Conservation (phyloP, 495 filamentous ascomycete genomes). For the Coniosporium apollinis region DNA sequence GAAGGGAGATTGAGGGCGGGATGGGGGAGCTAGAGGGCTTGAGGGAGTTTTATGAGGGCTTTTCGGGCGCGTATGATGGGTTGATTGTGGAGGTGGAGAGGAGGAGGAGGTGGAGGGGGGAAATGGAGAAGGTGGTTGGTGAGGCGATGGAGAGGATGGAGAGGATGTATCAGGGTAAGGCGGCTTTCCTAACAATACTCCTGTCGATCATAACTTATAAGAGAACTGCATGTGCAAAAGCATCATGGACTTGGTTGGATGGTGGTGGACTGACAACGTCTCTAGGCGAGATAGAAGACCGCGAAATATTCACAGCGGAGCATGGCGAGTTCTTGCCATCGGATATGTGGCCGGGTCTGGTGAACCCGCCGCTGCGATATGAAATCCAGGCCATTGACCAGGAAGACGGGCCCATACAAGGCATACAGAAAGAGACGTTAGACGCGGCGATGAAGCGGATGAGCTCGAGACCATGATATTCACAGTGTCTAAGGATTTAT, state of each 20-base stretch:
- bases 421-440: conserved; percentile 5
- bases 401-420: conserved; percentile 8
- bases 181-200: no score
- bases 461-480: conserved; percentile 11
- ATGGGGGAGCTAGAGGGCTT: conserved; percentile 59
- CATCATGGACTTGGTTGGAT: no score
- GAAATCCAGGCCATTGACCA: conserved; percentile 28
- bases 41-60: conserved; percentile 64
- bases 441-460: conserved; percentile 5
- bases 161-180: conserved; percentile 42
- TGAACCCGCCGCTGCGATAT: conserved; percentile 40
- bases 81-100: conserved; percentile 69
- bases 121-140: conserved; percentile 53
- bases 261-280: background rate
- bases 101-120: conserved; percentile 48
- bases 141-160: conserved; percentile 63
- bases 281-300: conserved; percentile 45
- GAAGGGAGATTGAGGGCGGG: conserved; percentile 44
- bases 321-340: conserved; percentile 73
- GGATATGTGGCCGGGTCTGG: conserved; percentile 74
- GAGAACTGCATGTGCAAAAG: no score
- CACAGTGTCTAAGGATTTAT: no score
- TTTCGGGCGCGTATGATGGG: conserved; percentile 65
- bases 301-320: conserved; percentile 65
- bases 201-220: background rate